phyloP scores from a whole-genome alignment of 2,329 filamentous ascomycete species.

The Neopestalotiopsis clavispora region DNA sequence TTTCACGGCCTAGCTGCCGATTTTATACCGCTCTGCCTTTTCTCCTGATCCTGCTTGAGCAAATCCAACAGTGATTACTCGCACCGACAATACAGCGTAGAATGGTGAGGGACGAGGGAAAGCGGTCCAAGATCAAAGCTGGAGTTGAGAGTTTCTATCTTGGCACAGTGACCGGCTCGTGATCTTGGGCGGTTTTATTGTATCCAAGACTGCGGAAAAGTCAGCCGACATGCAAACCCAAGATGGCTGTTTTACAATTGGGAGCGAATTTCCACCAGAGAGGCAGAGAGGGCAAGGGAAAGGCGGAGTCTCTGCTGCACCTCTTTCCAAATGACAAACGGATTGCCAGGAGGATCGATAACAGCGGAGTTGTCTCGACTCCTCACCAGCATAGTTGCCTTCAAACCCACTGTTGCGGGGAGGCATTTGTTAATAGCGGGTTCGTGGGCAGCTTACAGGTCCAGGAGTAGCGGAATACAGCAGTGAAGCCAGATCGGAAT shows the following conservation, averaged over 20 bases:
- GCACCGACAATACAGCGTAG: slow-evolving; percentile 6
- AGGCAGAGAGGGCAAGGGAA: background rate
- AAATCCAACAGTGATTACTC: background rate
- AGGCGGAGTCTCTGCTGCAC: background rate
- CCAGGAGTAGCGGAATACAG: background rate
- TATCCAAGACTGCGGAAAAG: background rate
- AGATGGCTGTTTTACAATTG: background rate
- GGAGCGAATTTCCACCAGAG: background rate
- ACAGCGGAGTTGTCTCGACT: background rate
- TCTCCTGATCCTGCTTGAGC: background rate
- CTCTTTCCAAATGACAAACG: background rate
- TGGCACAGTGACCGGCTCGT: background rate
- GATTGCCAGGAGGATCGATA: background rate
- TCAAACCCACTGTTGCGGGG: background rate
- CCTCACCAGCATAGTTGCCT: background rate
- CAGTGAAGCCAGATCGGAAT: background rate
- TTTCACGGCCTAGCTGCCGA: background rate
- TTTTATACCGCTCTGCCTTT: background rate
- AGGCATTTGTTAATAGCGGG: background rate
- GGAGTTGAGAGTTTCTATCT: background rate
- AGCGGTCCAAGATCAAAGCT: background rate
- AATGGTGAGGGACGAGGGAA: slow-evolving; percentile 12
- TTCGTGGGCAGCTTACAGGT: background rate
- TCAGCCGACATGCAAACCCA: background rate
- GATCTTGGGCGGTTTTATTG: background rate